These are phyloP conservation scores for Chaetomiaceae sp. DNA, from an alignment of 2,329 filamentous ascomycete genomes.

Conservation along the genomic window DNA sequence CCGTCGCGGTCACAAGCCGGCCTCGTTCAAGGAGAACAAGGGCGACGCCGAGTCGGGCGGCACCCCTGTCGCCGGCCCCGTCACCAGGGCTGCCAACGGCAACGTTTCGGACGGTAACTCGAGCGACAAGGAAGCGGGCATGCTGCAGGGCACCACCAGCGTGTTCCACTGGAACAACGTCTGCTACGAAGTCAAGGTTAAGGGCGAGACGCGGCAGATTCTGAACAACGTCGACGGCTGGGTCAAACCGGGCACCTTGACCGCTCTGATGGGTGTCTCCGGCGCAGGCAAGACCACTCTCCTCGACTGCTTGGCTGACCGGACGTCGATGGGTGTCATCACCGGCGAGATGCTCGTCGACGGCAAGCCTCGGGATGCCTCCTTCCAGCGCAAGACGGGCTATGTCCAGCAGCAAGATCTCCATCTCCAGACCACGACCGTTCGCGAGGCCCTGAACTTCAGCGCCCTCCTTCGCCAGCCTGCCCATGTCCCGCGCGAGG, in stretches of 20 bases:
- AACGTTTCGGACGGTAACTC: conserved; percentile 23
- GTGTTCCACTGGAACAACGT: conserved; percentile 85
- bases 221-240: conserved; percentile 85
- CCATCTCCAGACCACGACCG: conserved; percentile 77
- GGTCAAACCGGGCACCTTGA: conserved; percentile 88
- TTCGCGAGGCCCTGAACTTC: conserved; percentile 83
- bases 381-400: conserved; percentile 87
- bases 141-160: conserved; percentile 56
- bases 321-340: conserved; percentile 84
- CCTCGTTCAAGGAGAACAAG: conserved; percentile 54
- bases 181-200: conserved; percentile 74
- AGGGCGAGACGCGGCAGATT: conserved; percentile 67
- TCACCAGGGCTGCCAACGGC: conserved; percentile 41
- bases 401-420: conserved; percentile 93
- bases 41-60: conserved; percentile 54
- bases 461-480: conserved; percentile 83
- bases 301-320: conserved; percentile 77
- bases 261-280: conserved; percentile 85
- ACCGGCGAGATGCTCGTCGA: conserved; percentile 73
- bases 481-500: conserved; percentile 60
- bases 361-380: conserved; percentile 63
- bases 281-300: conserved; percentile 94
- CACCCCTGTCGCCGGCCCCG: conserved; percentile 44
- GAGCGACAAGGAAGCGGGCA: conserved; percentile 37
- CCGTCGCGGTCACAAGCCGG: conserved; percentile 61